Percentiles rank a stretch among this genome's conserved stretches.
Evolutionary conservation across 495 filamentous ascomycete genomes (phyloP).

Genomic region (Aspergillus steynii): DNA sequence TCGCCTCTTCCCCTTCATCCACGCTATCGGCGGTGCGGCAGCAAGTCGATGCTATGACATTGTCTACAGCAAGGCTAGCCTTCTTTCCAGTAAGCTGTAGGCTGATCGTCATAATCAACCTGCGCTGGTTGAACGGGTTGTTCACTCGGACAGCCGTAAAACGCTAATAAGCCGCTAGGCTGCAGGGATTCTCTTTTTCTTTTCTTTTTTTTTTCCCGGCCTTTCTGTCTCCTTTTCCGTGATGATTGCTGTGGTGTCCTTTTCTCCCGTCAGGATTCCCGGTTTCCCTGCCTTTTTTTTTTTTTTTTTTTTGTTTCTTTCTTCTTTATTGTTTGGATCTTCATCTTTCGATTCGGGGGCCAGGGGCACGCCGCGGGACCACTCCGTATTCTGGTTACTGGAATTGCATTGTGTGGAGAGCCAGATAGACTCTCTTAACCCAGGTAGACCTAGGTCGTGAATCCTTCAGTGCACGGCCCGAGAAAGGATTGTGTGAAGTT

Average conservation of each 20-base stretch:
- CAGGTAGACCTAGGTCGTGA: too few species aligned
- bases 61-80: neutral
- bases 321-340: neutral
- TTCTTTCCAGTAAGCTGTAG: neutral
- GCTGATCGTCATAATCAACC: neutral
- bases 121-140: neutral
- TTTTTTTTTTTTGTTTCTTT: constrained; percentile 3
- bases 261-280: too few species aligned
- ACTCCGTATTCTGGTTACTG: neutral
- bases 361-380: neutral
- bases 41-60: neutral
- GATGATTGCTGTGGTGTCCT: too few species aligned
- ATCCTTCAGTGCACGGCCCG: too few species aligned
- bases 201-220: too few species aligned
- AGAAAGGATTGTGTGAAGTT: too few species aligned
- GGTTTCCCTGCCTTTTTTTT: neutral
- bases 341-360: neutral
- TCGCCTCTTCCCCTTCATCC: neutral
- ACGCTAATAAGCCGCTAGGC: neutral
- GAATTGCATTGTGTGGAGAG: neutral
- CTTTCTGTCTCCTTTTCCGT: too few species aligned
- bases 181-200: neutral
- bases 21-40: neutral
- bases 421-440: too few species aligned
- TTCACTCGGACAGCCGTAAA: neutral